Percentiles rank a stretch among this genome's conserved stretches.
Evolutionary conservation across 75 land plant species (phyloP).

Genomic region (Adiantum capillusveneris): DNA sequence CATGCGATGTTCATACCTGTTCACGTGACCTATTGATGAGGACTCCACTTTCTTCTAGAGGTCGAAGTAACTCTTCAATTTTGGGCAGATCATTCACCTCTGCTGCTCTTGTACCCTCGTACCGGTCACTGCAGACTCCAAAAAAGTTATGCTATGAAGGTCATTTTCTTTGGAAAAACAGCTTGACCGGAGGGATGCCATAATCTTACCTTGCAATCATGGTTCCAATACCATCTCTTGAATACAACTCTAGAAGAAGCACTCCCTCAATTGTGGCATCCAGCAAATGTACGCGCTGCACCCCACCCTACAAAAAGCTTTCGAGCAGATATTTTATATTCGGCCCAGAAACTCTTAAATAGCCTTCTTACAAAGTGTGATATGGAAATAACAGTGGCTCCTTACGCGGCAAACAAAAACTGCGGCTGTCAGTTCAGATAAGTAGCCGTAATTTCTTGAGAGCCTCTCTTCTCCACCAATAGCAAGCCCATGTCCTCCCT

Average conservation of each 20-base stretch:
- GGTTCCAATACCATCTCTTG: constrained; percentile 98
- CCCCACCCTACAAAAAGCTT: constrained; percentile 62
- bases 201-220: constrained; percentile 83
- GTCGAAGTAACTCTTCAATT: constrained; percentile 60
- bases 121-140: constrained; percentile 55
- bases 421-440: constrained; percentile 93
- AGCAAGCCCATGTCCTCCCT: constrained; percentile 69
- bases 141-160: too few relatives aligned
- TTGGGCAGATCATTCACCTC: constrained; percentile 47
- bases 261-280: constrained; percentile 83
- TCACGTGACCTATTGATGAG: constrained; percentile 61
- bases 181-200: too few relatives aligned
- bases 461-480: constrained; percentile 86
- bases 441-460: constrained; percentile 57
- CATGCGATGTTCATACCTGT: constrained; percentile 43
- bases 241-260: constrained; percentile 76
- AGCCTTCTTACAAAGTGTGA: background rate
- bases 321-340: too few relatives aligned
- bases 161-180: too few relatives aligned
- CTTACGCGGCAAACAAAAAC: constrained; percentile 90
- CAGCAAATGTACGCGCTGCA: constrained; percentile 85
- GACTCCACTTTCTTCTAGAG: constrained; percentile 71
- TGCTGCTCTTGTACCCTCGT: constrained; percentile 89
- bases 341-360: too few relatives aligned
- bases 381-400: background rate